Evolutionary conservation across 2,329 filamentous ascomycete genomes (phyloP).

Genomic region (Pochonia chlamydosporia): DNA sequence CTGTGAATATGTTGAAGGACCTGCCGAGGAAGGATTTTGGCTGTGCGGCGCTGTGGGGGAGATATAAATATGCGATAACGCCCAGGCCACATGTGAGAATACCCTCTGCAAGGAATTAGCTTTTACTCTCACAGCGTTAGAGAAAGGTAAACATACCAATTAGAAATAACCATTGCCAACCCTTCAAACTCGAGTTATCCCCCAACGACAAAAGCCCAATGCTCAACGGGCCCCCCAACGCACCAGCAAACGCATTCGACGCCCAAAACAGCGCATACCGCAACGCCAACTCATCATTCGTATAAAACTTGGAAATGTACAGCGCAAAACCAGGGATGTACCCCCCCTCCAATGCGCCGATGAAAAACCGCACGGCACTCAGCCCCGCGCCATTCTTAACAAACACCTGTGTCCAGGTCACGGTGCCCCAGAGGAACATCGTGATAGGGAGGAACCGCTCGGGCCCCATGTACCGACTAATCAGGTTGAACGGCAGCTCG

Average conservation of each 20-base stretch:
- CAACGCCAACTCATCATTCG: constrained; percentile 21
- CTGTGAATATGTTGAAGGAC: constrained; percentile 18
- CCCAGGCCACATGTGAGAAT: constrained; percentile 18
- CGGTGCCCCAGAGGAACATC: constrained; percentile 24
- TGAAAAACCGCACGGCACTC: constrained; percentile 20
- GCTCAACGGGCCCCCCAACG: constrained; percentile 19
- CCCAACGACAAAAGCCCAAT: constrained; percentile 21
- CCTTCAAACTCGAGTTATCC: constrained; percentile 16
- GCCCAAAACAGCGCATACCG: constrained; percentile 25
- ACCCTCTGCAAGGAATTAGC: constrained; percentile 15
- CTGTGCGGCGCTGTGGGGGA: constrained; percentile 19
- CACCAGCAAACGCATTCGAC: constrained; percentile 21
- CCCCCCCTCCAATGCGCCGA: constrained; percentile 24
- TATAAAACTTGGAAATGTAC: constrained; percentile 24
- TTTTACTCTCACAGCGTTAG: not conserved
- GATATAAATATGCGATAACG: constrained; percentile 19
- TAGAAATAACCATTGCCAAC: constrained; percentile 26
- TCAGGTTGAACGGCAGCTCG: constrained; percentile 26
- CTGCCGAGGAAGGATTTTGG: constrained; percentile 20
- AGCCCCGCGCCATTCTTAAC: constrained; percentile 18
- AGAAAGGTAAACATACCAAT: constrained; percentile 17
- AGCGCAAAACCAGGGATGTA: constrained; percentile 25
- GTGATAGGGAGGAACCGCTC: constrained; percentile 22
- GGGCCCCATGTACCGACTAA: constrained; percentile 20
- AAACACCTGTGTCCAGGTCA: constrained; percentile 23